These are phyloP conservation scores for Marasmius tenuissimus DNA, from an alignment of 1,284 basidiomycete genomes.

Conservation along the genomic window DNA sequence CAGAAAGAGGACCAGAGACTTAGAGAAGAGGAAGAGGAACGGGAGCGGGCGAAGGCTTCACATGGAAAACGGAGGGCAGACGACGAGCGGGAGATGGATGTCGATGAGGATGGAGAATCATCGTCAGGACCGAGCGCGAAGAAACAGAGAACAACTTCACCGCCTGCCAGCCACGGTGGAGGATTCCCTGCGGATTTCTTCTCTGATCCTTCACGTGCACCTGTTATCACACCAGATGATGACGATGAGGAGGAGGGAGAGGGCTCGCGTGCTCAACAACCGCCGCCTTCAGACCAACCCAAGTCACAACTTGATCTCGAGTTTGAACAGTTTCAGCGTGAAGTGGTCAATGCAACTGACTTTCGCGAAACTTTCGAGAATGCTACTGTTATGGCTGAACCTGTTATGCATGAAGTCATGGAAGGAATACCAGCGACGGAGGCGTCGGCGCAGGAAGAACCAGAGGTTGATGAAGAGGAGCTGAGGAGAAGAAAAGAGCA, in stretches of 20 bases:
- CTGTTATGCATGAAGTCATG: constrained; percentile 49
- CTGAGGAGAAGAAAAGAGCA: constrained; percentile 50
- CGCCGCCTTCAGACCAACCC: constrained; percentile 22
- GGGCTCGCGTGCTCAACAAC: constrained; percentile 15
- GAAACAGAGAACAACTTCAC: constrained; percentile 31
- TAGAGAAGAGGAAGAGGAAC: constrained; percentile 32
- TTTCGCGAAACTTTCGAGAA: constrained; percentile 54
- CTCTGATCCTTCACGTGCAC: constrained; percentile 64
- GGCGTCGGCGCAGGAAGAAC: constrained; percentile 23
- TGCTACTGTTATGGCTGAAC: constrained; percentile 72
- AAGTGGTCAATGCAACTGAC: constrained; percentile 48
- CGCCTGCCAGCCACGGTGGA: neutral
- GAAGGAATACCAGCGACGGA: constrained; percentile 52
- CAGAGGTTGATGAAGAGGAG: constrained; percentile 45
- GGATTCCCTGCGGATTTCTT: constrained; percentile 75
- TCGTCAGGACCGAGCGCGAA: constrained; percentile 26
- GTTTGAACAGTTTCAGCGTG: constrained; percentile 67
- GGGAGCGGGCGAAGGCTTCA: constrained; percentile 23
- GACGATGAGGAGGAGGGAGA: constrained; percentile 30
- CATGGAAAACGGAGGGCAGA: constrained; percentile 44
- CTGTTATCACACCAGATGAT: constrained; percentile 44
- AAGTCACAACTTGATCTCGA: constrained; percentile 52
- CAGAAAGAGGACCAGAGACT: constrained; percentile 29
- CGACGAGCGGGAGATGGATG: constrained; percentile 34
- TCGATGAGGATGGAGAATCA: constrained; percentile 20